Evolutionary conservation across 331 rosid genomes (phyloP).

Genomic region (Arachis monticola): DNA sequence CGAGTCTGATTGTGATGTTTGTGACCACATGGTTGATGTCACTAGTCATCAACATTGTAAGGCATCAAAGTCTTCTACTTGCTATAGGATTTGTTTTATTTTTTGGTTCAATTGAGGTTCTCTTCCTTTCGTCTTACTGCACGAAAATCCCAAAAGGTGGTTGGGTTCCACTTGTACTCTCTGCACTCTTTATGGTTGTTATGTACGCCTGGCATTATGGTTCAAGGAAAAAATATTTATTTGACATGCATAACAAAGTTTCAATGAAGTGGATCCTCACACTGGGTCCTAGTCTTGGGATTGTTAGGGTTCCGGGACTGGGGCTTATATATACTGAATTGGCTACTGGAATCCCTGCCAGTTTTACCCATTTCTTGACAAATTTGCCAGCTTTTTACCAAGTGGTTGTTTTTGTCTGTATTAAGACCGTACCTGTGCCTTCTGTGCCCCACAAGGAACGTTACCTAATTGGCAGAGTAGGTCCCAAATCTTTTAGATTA

Average conservation of each 20-base stretch:
- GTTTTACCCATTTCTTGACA: conserved; percentile 88
- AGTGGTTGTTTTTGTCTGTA: conserved; percentile 85
- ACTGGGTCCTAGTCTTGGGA: conserved; percentile 90
- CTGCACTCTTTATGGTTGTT: conserved; percentile 60
- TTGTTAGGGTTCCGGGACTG: conserved; percentile 91
- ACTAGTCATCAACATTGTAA: conserved; percentile 76
- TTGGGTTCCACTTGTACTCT: conserved; percentile 76
- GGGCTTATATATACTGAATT: conserved; percentile 92
- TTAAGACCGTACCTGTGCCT: conserved; percentile 83
- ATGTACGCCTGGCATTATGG: conserved; percentile 96
- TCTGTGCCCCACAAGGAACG: conserved; percentile 80
- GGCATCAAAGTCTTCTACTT: conserved; percentile 63
- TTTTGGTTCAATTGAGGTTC: conserved; percentile 68
- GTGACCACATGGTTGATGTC: conserved; percentile 73
- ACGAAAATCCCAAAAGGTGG: conserved; percentile 78
- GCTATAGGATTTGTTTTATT: conserved; percentile 60
- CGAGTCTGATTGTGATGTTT: conserved; percentile 60
- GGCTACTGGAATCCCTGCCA: conserved; percentile 81
- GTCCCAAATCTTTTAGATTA: conserved; percentile 80
- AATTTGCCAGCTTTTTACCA: conserved; percentile 94
- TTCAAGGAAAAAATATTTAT: conserved; percentile 69
- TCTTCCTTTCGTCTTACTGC: conserved; percentile 72
- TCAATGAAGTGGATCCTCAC: conserved; percentile 78
- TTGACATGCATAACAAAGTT: conserved; percentile 87
- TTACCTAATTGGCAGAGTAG: conserved; percentile 82